Conservation (phyloP, 2,329 filamentous ascomycete species). For the Endothia cerciana region DNA sequence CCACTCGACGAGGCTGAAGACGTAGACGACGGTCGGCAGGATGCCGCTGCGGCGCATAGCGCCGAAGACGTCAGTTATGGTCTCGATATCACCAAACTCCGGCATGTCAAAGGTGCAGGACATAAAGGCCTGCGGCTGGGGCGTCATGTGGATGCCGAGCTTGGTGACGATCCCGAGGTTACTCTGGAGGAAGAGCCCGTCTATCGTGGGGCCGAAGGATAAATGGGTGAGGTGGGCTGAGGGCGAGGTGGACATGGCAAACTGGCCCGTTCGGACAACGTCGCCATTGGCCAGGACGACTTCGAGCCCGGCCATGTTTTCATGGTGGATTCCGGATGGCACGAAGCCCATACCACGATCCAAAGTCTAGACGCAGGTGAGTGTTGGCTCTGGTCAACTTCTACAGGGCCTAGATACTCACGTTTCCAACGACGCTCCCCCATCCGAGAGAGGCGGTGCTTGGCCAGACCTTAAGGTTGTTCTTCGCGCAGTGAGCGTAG, state of each 20-base stretch:
- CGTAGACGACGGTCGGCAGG: conserved; percentile 48
- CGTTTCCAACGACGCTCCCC: conserved; percentile 54
- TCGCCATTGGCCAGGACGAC: conserved; percentile 36
- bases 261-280: conserved; percentile 35
- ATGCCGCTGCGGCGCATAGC: conserved; percentile 48
- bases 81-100: conserved; percentile 48
- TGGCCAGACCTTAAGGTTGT: conserved; percentile 49
- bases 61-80: conserved; percentile 47
- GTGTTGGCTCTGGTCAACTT: not conserved
- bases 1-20: conserved; percentile 51
- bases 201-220: conserved; percentile 46
- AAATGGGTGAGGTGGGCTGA: conserved; percentile 44
- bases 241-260: conserved; percentile 43
- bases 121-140: conserved; percentile 50
- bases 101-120: conserved; percentile 50
- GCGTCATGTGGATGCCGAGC: conserved; percentile 51
- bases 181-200: conserved; percentile 56
- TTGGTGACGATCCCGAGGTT: conserved; percentile 60
- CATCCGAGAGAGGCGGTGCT: conserved; percentile 53
- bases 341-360: conserved; percentile 48
- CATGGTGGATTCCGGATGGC: conserved; percentile 41
- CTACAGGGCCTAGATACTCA: conserved; percentile 30
- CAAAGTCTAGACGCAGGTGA: conserved; percentile 42
- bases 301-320: conserved; percentile 43
- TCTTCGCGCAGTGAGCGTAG: conserved; percentile 45